Percentiles rank a stretch among this genome's conserved stretches.
Conservation (phyloP, 2,329 filamentous ascomycete genomes). For the Cladosporium sp. region DNA sequence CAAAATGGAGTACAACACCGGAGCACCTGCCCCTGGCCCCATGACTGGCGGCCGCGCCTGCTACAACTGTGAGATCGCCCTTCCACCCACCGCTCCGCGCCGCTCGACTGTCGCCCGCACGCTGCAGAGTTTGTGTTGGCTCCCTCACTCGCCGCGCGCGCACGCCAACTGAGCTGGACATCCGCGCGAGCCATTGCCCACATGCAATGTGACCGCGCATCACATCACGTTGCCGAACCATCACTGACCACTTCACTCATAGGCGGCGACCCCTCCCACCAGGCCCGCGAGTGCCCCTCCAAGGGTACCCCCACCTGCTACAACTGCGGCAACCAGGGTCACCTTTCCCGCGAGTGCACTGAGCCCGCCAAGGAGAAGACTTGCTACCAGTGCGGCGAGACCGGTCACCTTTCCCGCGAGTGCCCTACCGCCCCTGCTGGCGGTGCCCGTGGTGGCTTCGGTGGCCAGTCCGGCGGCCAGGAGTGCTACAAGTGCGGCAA, state of each 20-base stretch:
- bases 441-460: constrained; percentile 43
- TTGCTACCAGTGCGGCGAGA: constrained; percentile 73
- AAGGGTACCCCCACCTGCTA: constrained; percentile 50
- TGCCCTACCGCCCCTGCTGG: constrained; percentile 57
- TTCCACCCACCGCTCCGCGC: not conserved
- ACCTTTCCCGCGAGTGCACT: constrained; percentile 78
- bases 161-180: not conserved
- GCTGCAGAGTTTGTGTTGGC: not conserved
- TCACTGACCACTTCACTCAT: constrained; percentile 13
- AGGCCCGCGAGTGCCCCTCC: constrained; percentile 53
- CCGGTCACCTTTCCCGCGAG: constrained; percentile 90
- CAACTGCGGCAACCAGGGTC: constrained; percentile 50
- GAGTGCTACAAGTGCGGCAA: constrained; percentile 94
- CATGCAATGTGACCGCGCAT: not conserved
- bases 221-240: too few relatives aligned
- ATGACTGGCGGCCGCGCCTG: constrained; percentile 50
- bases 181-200: not conserved
- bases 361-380: constrained; percentile 82
- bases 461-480: constrained; percentile 46
- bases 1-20: constrained; percentile 50
- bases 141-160: not conserved
- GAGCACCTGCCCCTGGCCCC: constrained; percentile 19
- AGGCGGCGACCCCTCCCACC: constrained; percentile 53
- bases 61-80: constrained; percentile 56
- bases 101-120: not conserved